phyloP scores from a whole-genome alignment of 2,329 filamentous ascomycete genomes.

The Monosporascus sp. region DNA sequence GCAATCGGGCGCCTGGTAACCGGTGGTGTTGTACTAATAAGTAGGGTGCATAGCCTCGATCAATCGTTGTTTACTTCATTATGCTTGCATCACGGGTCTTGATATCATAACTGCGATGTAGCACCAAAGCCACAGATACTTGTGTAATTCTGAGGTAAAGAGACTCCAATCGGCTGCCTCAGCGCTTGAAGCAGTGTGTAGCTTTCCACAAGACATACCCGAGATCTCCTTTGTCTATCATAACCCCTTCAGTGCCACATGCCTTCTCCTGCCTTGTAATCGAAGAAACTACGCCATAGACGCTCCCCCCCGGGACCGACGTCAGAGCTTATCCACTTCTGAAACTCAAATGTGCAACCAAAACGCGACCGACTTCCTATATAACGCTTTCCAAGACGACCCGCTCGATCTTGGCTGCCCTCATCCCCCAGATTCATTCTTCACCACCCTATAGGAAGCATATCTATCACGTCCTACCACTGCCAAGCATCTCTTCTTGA shows the following conservation, averaged over 20 bases:
- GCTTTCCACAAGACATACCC: too few species aligned
- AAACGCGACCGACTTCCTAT: constrained; percentile 7
- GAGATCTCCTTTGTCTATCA: background rate
- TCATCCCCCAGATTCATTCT: constrained; percentile 9
- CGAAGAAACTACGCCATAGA: background rate
- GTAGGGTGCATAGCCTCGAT: background rate
- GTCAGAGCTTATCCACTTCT: background rate
- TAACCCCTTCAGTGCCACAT: background rate
- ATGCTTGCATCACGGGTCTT: too few species aligned
- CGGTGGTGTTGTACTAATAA: background rate
- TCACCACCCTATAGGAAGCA: constrained; percentile 2
- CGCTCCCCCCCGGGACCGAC: background rate
- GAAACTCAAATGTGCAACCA: background rate
- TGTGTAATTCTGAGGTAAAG: background rate
- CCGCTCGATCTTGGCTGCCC: constrained; percentile 4
- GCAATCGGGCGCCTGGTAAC: background rate
- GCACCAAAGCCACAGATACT: background rate
- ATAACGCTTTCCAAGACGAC: constrained; percentile 4
- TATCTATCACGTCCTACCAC: constrained; percentile 4
- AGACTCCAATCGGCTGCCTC: too few species aligned
- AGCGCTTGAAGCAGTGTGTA: too few species aligned
- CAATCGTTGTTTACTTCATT: too few species aligned
- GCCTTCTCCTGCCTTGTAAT: background rate
- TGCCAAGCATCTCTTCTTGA: background rate
- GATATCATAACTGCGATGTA: too few species aligned